Evolutionary conservation across 2,329 filamentous ascomycete species (phyloP).

Genomic region (Claviceps arundinis): DNA sequence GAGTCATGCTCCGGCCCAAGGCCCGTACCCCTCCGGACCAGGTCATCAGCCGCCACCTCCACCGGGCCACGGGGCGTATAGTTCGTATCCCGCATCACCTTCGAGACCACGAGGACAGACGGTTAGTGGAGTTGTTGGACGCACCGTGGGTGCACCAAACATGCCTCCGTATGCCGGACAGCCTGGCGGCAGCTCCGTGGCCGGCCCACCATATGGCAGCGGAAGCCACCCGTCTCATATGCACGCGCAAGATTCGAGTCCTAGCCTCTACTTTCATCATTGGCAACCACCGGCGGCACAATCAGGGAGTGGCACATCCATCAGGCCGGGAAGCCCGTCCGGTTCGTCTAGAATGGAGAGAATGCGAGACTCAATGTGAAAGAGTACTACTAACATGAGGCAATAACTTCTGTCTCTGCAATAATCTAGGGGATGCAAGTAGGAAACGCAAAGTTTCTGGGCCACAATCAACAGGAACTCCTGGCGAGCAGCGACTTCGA

Average conservation of each 20-base stretch:
- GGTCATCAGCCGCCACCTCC: constrained; percentile 13
- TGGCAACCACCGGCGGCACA: constrained; percentile 73
- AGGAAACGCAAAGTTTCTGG: constrained; percentile 71
- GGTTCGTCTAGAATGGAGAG: constrained; percentile 51
- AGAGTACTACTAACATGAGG: constrained; percentile 18
- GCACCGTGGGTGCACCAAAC: constrained; percentile 29
- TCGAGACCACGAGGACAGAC: constrained; percentile 37
- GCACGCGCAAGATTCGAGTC: constrained; percentile 50
- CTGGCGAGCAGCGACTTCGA: constrained; percentile 18
- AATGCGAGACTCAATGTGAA: constrained; percentile 28
- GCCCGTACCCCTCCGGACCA: constrained; percentile 26
- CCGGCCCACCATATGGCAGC: constrained; percentile 24
- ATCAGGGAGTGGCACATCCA: constrained; percentile 38
- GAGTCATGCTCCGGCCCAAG: constrained; percentile 24
- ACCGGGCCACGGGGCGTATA: constrained; percentile 26
- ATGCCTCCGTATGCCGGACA: constrained; percentile 19
- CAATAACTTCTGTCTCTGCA: constrained; percentile 13
- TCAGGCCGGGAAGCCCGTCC: constrained; percentile 60
- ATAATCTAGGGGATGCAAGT: constrained; percentile 54
- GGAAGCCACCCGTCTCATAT: constrained; percentile 29
- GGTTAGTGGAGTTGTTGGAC: constrained; percentile 26
- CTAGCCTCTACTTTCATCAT: constrained; percentile 80
- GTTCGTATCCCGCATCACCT: constrained; percentile 35
- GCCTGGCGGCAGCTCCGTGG: not conserved
- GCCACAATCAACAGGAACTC: constrained; percentile 13